Percentiles rank a stretch among this genome's conserved stretches.
Evolutionary conservation across 2,329 filamentous ascomycete species (phyloP).

Genomic region (Lachnellula cervina): DNA sequence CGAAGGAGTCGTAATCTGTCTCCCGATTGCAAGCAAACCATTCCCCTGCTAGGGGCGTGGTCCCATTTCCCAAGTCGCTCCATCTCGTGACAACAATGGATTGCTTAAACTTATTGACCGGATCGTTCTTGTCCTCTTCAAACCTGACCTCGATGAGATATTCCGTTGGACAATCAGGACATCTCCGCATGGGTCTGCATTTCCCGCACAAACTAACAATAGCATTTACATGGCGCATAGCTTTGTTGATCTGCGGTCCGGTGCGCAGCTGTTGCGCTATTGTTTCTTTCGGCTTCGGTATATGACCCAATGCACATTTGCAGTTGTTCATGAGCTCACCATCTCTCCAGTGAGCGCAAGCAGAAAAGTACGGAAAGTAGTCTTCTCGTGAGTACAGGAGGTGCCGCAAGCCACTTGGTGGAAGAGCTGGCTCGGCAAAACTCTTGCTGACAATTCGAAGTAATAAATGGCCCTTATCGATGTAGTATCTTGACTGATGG

Average conservation of each 20-base stretch:
- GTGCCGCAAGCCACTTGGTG: conserved; percentile 47
- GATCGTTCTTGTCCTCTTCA: conserved; percentile 47
- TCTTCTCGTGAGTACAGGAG: conserved; percentile 56
- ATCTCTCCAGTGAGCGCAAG: conserved; percentile 58
- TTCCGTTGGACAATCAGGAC: conserved; percentile 57
- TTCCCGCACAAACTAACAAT: conserved; percentile 48
- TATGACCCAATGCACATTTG: conserved; percentile 56
- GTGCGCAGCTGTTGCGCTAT: conserved; percentile 30
- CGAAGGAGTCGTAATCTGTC: conserved; percentile 48
- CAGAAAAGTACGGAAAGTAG: conserved; percentile 58
- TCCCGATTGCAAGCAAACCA: conserved; percentile 52
- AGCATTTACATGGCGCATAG: conserved; percentile 32
- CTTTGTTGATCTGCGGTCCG: conserved; percentile 17
- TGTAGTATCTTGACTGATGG: conserved; percentile 49
- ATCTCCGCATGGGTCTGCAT: conserved; percentile 55
- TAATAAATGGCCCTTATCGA: conserved; percentile 49
- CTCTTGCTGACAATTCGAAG: conserved; percentile 52
- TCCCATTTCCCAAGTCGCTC: conserved; percentile 56
- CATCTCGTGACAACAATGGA: conserved; percentile 56
- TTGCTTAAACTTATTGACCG: conserved; percentile 48
- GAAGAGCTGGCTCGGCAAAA: conserved; percentile 48
- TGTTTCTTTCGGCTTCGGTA: conserved; percentile 42
- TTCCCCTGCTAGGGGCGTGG: conserved; percentile 43
- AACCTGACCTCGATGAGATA: conserved; percentile 58
- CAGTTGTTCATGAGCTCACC: conserved; percentile 55